Conservation (phyloP, 176 grass and related monocot species). For the Rhipidocladum racemiflorum region DNA sequence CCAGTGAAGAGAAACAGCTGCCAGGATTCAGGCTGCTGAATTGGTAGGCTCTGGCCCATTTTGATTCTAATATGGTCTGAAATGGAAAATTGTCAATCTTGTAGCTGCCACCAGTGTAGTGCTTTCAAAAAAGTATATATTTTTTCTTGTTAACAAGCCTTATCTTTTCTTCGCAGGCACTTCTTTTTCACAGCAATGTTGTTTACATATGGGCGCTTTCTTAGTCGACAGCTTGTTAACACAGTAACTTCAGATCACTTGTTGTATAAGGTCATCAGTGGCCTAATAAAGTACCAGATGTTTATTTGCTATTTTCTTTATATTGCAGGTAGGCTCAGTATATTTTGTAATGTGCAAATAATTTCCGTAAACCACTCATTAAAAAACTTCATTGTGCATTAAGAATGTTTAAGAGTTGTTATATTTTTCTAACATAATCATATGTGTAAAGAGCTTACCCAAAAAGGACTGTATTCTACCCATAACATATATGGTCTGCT, state of each 20-base stretch:
- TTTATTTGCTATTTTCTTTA: slow-evolving; percentile 99
- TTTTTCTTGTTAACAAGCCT: neutral
- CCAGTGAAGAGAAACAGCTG: slow-evolving; percentile 85
- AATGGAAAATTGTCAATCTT: neutral
- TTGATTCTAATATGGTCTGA: neutral
- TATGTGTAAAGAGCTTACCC: neutral
- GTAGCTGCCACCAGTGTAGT: neutral
- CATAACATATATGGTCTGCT: neutral
- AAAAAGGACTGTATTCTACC: neutral
- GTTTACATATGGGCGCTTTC: slow-evolving; percentile 97
- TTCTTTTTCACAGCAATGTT: slow-evolving; percentile 99
- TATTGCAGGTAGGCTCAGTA: slow-evolving; percentile 75
- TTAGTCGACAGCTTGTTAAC: slow-evolving; percentile 88
- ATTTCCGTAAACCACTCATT: neutral
- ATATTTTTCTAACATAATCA: neutral
- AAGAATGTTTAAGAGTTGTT: neutral
- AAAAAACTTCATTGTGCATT: slow-evolving; percentile 6
- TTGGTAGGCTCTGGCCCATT: slow-evolving; percentile 48
- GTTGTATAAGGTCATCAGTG: slow-evolving; percentile 74
- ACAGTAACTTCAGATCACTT: slow-evolving; percentile 93
- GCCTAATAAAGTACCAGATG: slow-evolving; percentile 99
- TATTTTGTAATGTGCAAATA: slow-evolving; percentile 19
- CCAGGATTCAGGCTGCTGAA: slow-evolving; percentile 96
- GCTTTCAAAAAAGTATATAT: slow-evolving; percentile 2
- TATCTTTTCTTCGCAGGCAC: slow-evolving; percentile 64